Base-by-base conservation (phyloP, 75 land plant species). In the Gnetum montanum region DNA sequence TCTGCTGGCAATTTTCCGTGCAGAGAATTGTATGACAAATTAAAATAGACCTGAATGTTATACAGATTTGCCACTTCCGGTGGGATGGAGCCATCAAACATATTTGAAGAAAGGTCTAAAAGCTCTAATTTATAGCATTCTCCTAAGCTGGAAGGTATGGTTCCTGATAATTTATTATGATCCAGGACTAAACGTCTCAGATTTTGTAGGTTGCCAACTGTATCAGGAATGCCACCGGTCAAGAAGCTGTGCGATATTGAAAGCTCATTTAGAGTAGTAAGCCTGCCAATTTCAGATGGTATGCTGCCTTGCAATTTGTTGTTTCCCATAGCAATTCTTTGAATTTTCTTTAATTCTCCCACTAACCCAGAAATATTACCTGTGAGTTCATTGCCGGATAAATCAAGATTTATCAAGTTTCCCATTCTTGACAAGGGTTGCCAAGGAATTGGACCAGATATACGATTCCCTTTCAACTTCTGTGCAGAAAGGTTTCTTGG, bases 51-150 rank as follows among this genome's bases (percentile, higher is more conserved):
- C 18, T 68, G 79, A 65, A 83, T 36, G 54, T 70, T 75, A 5
- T 64, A 31, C 41, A 83, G 43, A 3, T 62, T 78, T 0, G 72
- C 78, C 33, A 83, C 61, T 54, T 78, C 73, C 4, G 49, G 46
- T 1, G 90, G 98, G 34, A 93, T 73, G 4, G 15, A 19, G 16
- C 94, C 98, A 0, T 64, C 53, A n/a, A 93, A 43, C 20, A 12
- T 34, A 46, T 93, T 93, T 33, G 75, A 56, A 19, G 90, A 85
- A 25, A 93, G 70, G 61, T 84, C 93, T 38, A 94, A 63, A 28
- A 74, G 59, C 34, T 74, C 69, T 53, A 94, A 46, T 36, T 69
- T 71, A 0, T 46, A 34, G 53, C 77, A 90, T 36, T 70, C 65
- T 31, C 72, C 85, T 26, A 76, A 62, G 20, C 61, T 67, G 7